These are phyloP conservation scores for Rhododendron williamsianum DNA, from an alignment of 148 eudicot species.

Conservation along the genomic window DNA sequence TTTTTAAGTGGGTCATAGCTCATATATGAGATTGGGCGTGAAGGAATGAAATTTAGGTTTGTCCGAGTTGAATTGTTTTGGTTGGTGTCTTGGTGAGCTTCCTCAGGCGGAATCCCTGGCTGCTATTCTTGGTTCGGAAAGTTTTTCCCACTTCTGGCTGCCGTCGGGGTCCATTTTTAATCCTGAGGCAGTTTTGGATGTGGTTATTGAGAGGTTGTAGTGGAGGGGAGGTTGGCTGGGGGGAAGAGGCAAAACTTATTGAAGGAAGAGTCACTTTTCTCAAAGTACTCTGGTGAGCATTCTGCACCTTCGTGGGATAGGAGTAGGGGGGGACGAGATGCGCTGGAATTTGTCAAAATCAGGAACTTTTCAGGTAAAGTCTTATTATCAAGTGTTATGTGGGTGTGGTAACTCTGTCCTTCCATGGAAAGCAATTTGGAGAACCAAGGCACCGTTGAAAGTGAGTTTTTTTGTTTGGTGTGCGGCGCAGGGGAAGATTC, in stretches of 20 bases:
- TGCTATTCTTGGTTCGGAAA: neutral
- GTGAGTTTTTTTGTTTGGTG: no score
- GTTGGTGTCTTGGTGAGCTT: neutral
- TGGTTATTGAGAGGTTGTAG: neutral
- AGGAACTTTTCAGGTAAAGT: no score
- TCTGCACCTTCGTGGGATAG: neutral
- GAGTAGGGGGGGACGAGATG: no score
- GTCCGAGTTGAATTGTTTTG: neutral
- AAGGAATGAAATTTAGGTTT: neutral
- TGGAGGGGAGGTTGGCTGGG: neutral
- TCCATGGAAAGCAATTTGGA: neutral
- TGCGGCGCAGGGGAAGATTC: no score
- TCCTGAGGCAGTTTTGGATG: neutral
- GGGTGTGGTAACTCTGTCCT: neutral
- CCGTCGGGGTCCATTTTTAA: neutral
- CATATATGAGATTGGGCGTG: neutral
- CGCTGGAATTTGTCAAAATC: no score
- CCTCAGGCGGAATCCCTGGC: neutral
- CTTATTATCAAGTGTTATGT: no score
- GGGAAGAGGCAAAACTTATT: neutral
- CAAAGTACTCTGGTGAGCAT: neutral
- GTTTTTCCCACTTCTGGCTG: neutral
- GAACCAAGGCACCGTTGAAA: no score
- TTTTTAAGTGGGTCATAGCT: neutral
- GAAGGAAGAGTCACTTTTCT: neutral